phyloP scores from a whole-genome alignment of 441 rosid species.

The Eutrema salsugineum region DNA sequence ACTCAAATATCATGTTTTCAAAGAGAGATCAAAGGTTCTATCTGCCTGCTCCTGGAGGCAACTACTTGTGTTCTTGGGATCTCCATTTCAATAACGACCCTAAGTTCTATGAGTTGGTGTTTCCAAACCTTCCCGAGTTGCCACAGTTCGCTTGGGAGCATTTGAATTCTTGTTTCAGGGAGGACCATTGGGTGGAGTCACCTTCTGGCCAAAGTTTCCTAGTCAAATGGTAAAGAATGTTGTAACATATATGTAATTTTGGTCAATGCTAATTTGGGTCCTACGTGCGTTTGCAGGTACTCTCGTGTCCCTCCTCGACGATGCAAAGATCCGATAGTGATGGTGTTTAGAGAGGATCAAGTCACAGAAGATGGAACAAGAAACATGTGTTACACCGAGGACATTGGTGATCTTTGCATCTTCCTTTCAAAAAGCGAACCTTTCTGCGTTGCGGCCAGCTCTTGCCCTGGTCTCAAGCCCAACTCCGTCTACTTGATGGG shows the following conservation, averaged over 20 bases:
- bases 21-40: not conserved
- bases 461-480: constrained; percentile 17
- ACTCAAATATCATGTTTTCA: not conserved
- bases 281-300: not conserved
- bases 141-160: not conserved
- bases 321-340: not conserved
- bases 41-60: not conserved
- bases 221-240: not conserved
- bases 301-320: not conserved
- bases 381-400: constrained; percentile 10
- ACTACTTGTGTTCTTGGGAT: constrained; percentile 8
- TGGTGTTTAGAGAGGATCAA: constrained; percentile 11
- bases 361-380: not conserved
- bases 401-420: constrained; percentile 13
- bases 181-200: constrained; percentile 19
- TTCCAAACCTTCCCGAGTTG: not conserved
- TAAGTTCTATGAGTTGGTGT: not conserved
- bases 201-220: constrained; percentile 10
- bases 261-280: not conserved
- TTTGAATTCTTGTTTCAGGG: not conserved
- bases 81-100: not conserved
- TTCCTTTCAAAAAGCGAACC: not conserved
- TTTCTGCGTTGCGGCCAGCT: constrained; percentile 2
- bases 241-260: not conserved
- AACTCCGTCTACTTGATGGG: not conserved